A percentile compares a stretch with the other conserved stretches of the same genome.
These are phyloP conservation scores for Ustilago loliicola DNA, from an alignment of 1,284 basidiomycete species.

Conservation along the genomic window DNA sequence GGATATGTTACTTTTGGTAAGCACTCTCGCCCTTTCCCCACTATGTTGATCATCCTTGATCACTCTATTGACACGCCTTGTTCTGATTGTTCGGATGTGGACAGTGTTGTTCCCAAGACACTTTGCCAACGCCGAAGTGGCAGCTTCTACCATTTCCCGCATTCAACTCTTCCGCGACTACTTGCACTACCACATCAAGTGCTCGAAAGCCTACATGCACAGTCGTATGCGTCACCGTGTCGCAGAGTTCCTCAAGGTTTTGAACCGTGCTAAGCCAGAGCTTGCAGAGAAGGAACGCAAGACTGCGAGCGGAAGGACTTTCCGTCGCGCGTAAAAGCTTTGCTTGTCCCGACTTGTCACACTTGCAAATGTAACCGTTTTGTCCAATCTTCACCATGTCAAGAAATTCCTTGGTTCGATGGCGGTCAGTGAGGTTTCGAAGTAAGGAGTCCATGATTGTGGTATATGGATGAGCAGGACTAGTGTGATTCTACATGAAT, in stretches of 20 bases:
- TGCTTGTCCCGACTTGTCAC: not conserved
- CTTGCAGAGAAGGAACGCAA: constrained; percentile 84
- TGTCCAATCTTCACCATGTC: not conserved
- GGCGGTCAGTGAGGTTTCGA: no score
- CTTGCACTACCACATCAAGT: constrained; percentile 98
- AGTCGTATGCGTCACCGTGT: constrained; percentile 95
- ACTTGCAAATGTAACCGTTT: not conserved
- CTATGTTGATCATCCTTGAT: not conserved
- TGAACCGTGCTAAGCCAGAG: constrained; percentile 98
- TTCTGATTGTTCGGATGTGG: not conserved
- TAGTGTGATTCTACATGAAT: not conserved
- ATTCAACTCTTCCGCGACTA: constrained; percentile 98
- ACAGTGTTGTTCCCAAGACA: constrained; percentile 94
- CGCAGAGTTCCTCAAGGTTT: constrained; percentile 95
- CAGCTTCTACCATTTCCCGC: constrained; percentile 89
- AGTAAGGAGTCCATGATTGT: not conserved
- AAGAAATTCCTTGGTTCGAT: not conserved
- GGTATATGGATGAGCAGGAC: not conserved
- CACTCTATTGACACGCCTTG: not conserved
- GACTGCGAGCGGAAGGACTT: constrained; percentile 78
- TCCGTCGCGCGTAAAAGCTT: constrained; percentile 53
- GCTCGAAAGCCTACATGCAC: constrained; percentile 99
- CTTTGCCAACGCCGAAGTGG: constrained; percentile 82
- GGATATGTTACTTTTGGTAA: constrained; percentile 95
- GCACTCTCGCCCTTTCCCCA: not conserved